A percentile compares a stretch with the other conserved stretches of the same genome.
These are phyloP conservation scores for Scytalidium lignicola DNA, from an alignment of 2,329 filamentous ascomycete genomes.

Conservation along the genomic window DNA sequence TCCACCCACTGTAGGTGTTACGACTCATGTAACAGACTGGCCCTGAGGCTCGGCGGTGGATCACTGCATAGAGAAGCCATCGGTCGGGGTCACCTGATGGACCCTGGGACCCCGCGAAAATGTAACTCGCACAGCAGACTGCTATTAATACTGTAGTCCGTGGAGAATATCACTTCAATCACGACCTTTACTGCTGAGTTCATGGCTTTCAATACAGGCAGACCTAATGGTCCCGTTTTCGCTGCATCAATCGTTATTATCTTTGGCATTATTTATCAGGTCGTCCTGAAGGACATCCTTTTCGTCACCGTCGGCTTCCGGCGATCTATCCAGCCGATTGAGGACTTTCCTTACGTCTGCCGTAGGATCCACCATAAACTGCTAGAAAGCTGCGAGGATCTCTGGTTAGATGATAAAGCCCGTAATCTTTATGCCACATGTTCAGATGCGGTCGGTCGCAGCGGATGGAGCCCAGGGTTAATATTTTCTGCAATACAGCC, in stretches of 20 bases:
- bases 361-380: slow-evolving; percentile 5
- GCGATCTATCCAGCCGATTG: slow-evolving; percentile 23
- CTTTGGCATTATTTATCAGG: slow-evolving; percentile 16
- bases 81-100: no score
- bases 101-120: no score
- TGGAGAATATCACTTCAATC: no score
- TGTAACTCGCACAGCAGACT: no score
- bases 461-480: slow-evolving; percentile 13
- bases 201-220: neutral
- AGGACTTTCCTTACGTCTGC: slow-evolving; percentile 26
- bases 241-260: slow-evolving; percentile 4
- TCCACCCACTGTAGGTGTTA: no score
- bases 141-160: no score
- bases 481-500: neutral
- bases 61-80: no score
- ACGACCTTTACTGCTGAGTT: no score
- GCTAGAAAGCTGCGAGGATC: slow-evolving; percentile 17
- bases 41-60: no score
- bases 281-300: slow-evolving; percentile 15
- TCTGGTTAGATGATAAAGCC: slow-evolving; percentile 13
- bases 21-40: no score
- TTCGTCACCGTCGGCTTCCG: slow-evolving; percentile 23
- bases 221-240: slow-evolving; percentile 1
- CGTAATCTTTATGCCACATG: slow-evolving; percentile 15
- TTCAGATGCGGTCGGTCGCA: slow-evolving; percentile 4